These are phyloP conservation scores for Aspergillus heteromorphus DNA, from an alignment of 495 filamentous ascomycete species.

Conservation along the genomic window DNA sequence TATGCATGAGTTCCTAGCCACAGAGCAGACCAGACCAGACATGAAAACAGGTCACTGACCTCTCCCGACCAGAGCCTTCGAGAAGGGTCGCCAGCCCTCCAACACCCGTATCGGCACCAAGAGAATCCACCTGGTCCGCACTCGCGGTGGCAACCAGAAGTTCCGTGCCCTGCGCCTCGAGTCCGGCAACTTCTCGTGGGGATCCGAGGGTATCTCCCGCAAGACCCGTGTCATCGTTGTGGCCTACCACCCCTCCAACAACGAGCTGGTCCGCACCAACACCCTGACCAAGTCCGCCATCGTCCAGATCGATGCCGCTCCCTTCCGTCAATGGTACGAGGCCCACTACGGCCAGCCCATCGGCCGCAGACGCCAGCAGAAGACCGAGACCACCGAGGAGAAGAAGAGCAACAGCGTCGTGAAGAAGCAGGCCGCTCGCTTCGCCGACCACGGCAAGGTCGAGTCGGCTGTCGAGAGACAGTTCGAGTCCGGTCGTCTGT, in stretches of 20 bases:
- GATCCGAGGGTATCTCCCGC: constrained; percentile 91
- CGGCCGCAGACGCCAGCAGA: constrained; percentile 85
- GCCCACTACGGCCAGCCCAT: constrained; percentile 91
- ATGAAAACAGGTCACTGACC: no score
- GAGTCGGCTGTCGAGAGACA: constrained; percentile 89
- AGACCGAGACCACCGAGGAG: constrained; percentile 61
- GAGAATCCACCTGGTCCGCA: constrained; percentile 98
- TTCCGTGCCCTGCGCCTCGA: constrained; percentile 99
- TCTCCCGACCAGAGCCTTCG: constrained; percentile 81
- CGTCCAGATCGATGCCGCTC: constrained; percentile 96
- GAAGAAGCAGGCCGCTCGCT: constrained; percentile 91
- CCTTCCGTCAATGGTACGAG: constrained; percentile 99
- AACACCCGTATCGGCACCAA: constrained; percentile 98
- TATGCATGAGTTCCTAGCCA: constrained; percentile 36
- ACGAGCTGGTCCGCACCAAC: constrained; percentile 99
- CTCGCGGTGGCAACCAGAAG: constrained; percentile 98
- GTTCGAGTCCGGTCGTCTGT: constrained; percentile 97
- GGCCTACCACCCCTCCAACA: constrained; percentile 99
- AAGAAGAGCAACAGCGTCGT: constrained; percentile 91
- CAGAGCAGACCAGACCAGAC: no score
- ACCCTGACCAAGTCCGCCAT: constrained; percentile 98
- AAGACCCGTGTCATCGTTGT: constrained; percentile 98
- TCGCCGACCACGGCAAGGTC: constrained; percentile 79
- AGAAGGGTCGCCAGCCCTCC: constrained; percentile 97
- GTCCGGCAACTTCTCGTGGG: constrained; percentile 99